A percentile compares a stretch with the other conserved stretches of the same genome.
Evolutionary conservation across 257 asterid genomes (phyloP).

Genomic region (Solanum arcanum): DNA sequence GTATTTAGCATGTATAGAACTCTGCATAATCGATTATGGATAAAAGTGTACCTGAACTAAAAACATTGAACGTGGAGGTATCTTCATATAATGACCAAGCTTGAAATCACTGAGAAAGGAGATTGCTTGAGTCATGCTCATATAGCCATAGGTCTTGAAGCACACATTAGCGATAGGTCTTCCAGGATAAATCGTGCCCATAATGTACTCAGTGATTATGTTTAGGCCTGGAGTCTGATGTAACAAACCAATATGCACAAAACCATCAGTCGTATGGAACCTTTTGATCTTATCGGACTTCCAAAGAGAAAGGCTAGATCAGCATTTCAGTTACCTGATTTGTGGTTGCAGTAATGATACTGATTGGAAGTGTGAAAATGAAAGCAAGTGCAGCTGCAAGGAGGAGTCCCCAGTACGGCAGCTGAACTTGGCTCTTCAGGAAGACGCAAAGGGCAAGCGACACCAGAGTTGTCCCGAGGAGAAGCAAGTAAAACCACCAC

Average conservation of each 20-base stretch:
- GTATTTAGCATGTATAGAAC: background rate
- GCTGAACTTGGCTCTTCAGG: conserved; percentile 42
- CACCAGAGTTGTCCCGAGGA: conserved; percentile 23
- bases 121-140: conserved; percentile 74
- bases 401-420: conserved; percentile 67
- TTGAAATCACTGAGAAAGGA: conserved; percentile 72
- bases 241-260: background rate
- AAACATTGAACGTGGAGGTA: conserved; percentile 82
- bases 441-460: conserved; percentile 43
- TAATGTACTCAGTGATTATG: conserved; percentile 51
- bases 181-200: conserved; percentile 72
- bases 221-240: conserved; percentile 58
- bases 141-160: conserved; percentile 64
- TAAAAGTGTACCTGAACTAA: conserved; percentile 51
- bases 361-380: conserved; percentile 51
- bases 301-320: background rate
- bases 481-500: conserved; percentile 66
- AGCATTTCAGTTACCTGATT: conserved; percentile 38
- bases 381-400: conserved; percentile 45
- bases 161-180: conserved; percentile 68
- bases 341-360: conserved; percentile 72
- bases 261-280: background rate
- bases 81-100: conserved; percentile 83
- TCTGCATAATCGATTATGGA: background rate
- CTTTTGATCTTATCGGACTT: background rate